These are phyloP conservation scores for Spathaspora hagerdaliae DNA, from an alignment of 805 yeast species.

Conservation along the genomic window DNA sequence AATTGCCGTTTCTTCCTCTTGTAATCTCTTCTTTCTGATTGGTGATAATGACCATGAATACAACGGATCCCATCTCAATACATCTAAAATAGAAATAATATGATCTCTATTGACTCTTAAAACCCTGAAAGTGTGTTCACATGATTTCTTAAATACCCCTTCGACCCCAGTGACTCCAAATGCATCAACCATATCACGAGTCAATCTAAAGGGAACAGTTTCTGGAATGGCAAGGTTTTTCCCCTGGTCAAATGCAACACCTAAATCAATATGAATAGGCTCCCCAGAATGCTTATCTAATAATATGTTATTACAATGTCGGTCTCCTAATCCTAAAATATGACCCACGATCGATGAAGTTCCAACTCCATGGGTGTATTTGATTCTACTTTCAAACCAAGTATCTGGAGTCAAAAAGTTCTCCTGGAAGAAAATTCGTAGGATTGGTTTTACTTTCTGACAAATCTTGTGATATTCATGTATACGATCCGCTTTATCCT, in stretches of 20 bases:
- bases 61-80: constrained; percentile 86
- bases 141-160: constrained; percentile 70
- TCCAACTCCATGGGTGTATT: constrained; percentile 76
- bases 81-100: constrained; percentile 79
- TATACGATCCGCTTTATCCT: constrained; percentile 40
- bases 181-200: constrained; percentile 86
- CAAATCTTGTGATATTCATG: constrained; percentile 46
- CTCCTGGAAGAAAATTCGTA: constrained; percentile 67
- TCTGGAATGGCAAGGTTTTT: constrained; percentile 82
- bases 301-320: constrained; percentile 88
- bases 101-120: constrained; percentile 62
- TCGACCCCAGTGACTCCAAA: constrained; percentile 81
- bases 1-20: constrained; percentile 30
- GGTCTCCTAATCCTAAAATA: constrained; percentile 88
- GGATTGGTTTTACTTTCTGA: constrained; percentile 55
- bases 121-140: constrained; percentile 70
- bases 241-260: constrained; percentile 96
- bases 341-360: constrained; percentile 83
- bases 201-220: constrained; percentile 87
- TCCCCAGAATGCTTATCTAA: constrained; percentile 83
- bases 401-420: constrained; percentile 60
- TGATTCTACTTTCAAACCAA: constrained; percentile 68
- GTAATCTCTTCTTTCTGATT: constrained; percentile 52
- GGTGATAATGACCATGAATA: constrained; percentile 91
- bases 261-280: constrained; percentile 93